Evolutionary conservation across 1,284 basidiomycete genomes (phyloP).

Genomic region (Paramarasmius palmivorus): DNA sequence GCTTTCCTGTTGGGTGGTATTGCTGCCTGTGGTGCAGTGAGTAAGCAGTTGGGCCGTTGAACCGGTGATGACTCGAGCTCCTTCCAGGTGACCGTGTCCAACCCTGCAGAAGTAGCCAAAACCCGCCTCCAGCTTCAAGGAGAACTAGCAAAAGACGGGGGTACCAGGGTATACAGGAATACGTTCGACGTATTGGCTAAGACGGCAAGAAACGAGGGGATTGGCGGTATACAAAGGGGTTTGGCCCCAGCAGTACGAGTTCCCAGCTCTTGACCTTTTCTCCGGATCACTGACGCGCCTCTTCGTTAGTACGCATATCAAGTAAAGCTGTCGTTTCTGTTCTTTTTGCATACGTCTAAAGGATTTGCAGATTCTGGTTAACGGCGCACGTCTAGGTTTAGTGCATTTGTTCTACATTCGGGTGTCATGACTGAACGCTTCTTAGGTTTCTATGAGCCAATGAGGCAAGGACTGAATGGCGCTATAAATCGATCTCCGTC

Average conservation of each 20-base stretch:
- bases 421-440: conserved; percentile 92
- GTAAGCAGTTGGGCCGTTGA: conserved; percentile 19
- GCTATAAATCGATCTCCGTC: conserved; percentile 63
- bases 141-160: conserved; percentile 81
- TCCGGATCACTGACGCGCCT: no score
- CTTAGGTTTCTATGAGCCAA: conserved; percentile 94
- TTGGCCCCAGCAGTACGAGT: conserved; percentile 82
- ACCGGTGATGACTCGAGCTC: conserved; percentile 11
- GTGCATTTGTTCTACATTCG: conserved; percentile 4
- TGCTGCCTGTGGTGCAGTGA: conserved; percentile 85
- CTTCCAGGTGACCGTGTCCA: conserved; percentile 75
- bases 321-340: conserved; percentile 46
- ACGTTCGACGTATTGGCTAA: conserved; percentile 87
- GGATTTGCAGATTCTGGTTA: no score
- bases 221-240: conserved; percentile 90
- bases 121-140: conserved; percentile 94
- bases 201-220: conserved; percentile 90
- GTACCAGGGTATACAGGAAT: conserved; percentile 83
- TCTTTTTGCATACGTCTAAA: no score
- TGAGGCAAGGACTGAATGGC: conserved; percentile 74
- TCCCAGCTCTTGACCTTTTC: background rate
- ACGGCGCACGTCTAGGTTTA: no score
- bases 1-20: conserved; percentile 85
- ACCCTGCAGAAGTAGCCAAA: conserved; percentile 91
- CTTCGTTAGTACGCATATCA: conserved; percentile 81